Evolutionary conservation across 1,284 basidiomycete genomes (phyloP), one percentile per base, ranked within the genome.

Genomic region (Ceratobasidium sp.): DNA sequence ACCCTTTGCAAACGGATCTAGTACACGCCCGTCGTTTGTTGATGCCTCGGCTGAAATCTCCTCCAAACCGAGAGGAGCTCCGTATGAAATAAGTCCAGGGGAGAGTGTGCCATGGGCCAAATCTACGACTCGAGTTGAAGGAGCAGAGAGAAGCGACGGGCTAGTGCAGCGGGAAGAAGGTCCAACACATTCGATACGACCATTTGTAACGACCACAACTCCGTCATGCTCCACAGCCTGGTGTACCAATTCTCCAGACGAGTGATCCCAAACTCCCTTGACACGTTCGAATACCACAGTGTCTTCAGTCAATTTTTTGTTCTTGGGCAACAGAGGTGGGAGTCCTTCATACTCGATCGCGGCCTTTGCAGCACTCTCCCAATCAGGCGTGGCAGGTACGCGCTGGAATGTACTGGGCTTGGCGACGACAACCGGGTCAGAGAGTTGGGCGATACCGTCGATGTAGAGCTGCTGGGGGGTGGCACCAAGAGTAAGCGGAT

Each of bases 401-500:
- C 77, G 76, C 75, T 91, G 89, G 30, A 77, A 72, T 8, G 43
- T 58, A 13, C 23, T n/a, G 1, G 85, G 85, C 77, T 91, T 91
- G 30, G 13, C 6, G 1, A 73, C 32, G 18, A 62, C 66, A 14
- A 55, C 67, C 49, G 76, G 62, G n/a, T 76, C 54, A 13, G 54
- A 74, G 18, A 82, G 73, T 76, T 87, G 85, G 0, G 82, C 76
- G 46, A 85, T 83, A 26, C 85, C 86, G 82, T 87, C 78, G 87
- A 95, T 77, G 87, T 92, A 77, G 84, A 85, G 85, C 75, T 86
- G 84, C 30, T 82, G 80, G 0, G 86, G 86, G 0, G 85, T 86
- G 0, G 85, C 84, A n/a, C 84, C 84, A 13, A 81, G 75, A 0
- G 88, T 82, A 32, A 96, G 85, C 0, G 94, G 94, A 80, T 95